Conservation (phyloP, 805 yeast genomes). For the Candida manassasensis region DNA sequence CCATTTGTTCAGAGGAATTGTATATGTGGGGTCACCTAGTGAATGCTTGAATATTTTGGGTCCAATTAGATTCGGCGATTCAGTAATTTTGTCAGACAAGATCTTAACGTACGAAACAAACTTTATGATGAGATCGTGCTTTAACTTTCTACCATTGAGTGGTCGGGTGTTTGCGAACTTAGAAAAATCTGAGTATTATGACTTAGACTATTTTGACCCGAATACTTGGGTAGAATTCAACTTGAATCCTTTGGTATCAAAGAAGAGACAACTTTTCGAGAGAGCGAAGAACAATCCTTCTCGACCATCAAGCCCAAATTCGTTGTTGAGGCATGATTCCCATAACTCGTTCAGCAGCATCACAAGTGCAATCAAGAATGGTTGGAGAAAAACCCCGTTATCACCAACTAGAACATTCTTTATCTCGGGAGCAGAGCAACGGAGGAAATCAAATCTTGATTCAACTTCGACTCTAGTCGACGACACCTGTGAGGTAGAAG, state of each 20-base stretch:
- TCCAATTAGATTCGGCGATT: slow-evolving; percentile 78
- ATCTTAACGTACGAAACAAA: slow-evolving; percentile 76
- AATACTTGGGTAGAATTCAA: slow-evolving; percentile 75
- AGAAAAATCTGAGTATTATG: slow-evolving; percentile 52
- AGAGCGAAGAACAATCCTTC: slow-evolving; percentile 13
- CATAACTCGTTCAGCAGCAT: slow-evolving; percentile 1
- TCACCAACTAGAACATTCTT: neutral
- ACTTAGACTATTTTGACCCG: slow-evolving; percentile 74
- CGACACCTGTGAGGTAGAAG: slow-evolving; percentile 6
- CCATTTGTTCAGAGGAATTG: slow-evolving; percentile 61
- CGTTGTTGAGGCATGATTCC: neutral
- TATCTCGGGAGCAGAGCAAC: neutral
- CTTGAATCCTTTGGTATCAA: slow-evolving; percentile 67
- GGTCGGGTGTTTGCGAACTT: slow-evolving; percentile 71
- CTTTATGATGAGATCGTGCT: slow-evolving; percentile 85
- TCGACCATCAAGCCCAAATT: neutral
- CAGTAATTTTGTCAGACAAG: slow-evolving; percentile 67
- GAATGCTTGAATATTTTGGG: slow-evolving; percentile 85
- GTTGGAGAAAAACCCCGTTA: slow-evolving; percentile 3
- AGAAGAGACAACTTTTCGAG: slow-evolving; percentile 25
- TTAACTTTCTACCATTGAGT: slow-evolving; percentile 67
- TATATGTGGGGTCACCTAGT: slow-evolving; percentile 81
- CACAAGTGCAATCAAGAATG: slow-evolving; percentile 1
- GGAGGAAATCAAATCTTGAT: neutral
- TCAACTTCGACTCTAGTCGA: neutral